Conservation (phyloP, 768 basidiomycete species). For the Mycena alexandri region DNA sequence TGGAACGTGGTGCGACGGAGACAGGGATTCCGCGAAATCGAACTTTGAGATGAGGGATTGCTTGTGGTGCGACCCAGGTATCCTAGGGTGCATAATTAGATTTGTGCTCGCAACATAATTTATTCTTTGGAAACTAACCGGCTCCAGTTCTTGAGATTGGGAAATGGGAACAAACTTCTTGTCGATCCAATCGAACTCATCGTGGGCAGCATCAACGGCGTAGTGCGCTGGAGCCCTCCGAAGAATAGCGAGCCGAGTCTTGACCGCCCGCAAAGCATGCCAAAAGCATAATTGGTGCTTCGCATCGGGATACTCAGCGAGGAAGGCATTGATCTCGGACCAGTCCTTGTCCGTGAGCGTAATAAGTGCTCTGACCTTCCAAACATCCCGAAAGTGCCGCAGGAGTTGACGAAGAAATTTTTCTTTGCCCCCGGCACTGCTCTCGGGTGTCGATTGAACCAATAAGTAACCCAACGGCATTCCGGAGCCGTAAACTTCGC, state of each 20-base stretch:
- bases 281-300: slow-evolving; percentile 57
- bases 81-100: slow-evolving; percentile 36
- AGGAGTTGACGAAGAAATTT: slow-evolving; percentile 44
- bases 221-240: slow-evolving; percentile 44
- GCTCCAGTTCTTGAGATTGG: slow-evolving; percentile 33
- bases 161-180: slow-evolving; percentile 40
- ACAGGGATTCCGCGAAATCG: not conserved
- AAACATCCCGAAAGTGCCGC: slow-evolving; percentile 37
- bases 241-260: slow-evolving; percentile 45
- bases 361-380: slow-evolving; percentile 37
- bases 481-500: slow-evolving; percentile 49
- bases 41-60: slow-evolving; percentile 5
- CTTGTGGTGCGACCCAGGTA: not conserved
- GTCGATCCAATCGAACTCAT: slow-evolving; percentile 46
- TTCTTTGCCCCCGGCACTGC: slow-evolving; percentile 40
- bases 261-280: slow-evolving; percentile 49
- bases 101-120: no score
- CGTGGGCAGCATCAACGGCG: slow-evolving; percentile 40
- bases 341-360: slow-evolving; percentile 13
- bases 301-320: slow-evolving; percentile 41
- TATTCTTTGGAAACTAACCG: not conserved
- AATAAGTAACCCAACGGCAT: slow-evolving; percentile 50
- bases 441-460: slow-evolving; percentile 33
- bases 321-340: slow-evolving; percentile 51
- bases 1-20: not conserved